Percentiles rank a stretch among this genome's conserved stretches.
These are phyloP conservation scores for Misopates orontium DNA, from an alignment of 257 asterid species.

Conservation along the genomic window DNA sequence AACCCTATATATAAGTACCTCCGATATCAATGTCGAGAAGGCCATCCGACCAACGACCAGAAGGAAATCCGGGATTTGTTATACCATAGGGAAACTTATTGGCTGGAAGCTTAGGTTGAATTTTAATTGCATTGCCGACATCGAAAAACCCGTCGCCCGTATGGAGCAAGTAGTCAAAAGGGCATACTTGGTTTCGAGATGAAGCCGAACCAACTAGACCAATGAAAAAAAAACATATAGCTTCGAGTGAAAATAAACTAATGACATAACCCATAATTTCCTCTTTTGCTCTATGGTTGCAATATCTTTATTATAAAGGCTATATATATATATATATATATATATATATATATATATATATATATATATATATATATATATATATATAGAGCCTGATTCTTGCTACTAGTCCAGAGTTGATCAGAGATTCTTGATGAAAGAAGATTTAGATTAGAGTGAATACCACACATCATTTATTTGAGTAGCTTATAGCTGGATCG, in stretches of 20 bases:
- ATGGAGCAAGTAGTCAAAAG: slow-evolving; percentile 14
- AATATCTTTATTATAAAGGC: no score
- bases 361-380: no score
- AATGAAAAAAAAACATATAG: background rate
- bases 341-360: no score
- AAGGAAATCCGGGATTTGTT: slow-evolving; percentile 1
- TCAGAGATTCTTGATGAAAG: no score
- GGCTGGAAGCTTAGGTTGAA: slow-evolving; percentile 12
- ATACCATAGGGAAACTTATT: slow-evolving; percentile 14
- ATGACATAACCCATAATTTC: background rate
- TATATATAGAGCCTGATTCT: no score
- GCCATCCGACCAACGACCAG: slow-evolving; percentile 21
- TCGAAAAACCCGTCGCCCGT: slow-evolving; percentile 23
- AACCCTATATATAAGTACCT: background rate
- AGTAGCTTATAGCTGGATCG: no score
- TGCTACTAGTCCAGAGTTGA: no score
- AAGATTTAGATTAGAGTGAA: no score
- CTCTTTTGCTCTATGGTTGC: background rate
- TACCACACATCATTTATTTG: no score
- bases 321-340: no score
- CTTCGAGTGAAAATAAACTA: background rate
- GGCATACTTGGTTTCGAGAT: background rate
- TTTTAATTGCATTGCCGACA: slow-evolving; percentile 1
- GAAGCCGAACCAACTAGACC: background rate
- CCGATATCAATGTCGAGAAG: slow-evolving; percentile 19